Evolutionary conservation across 179 eudicot species (phyloP).

Genomic region (Beta lomatogona): DNA sequence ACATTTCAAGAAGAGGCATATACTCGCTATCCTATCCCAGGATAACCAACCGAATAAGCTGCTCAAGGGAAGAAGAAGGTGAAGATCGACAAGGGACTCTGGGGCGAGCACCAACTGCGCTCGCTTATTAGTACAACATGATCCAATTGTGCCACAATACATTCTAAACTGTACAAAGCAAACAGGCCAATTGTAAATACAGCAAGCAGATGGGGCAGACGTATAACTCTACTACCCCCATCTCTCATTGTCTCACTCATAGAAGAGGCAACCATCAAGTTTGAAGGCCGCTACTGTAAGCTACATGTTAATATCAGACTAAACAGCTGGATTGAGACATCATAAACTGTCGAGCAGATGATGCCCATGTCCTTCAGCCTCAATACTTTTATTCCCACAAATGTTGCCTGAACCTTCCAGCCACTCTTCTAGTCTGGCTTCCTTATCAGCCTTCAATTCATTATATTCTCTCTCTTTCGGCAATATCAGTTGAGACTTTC

Average conservation of each 20-base stretch:
- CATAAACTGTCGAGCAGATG: constrained; percentile 30
- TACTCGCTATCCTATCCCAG: background rate
- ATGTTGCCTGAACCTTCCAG: constrained; percentile 41
- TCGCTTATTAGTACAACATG: constrained; percentile 18
- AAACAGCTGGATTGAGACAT: constrained; percentile 3
- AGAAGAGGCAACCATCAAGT: constrained; percentile 4
- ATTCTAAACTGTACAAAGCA: constrained; percentile 19
- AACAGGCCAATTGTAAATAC: background rate
- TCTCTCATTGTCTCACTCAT: background rate
- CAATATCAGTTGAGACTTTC: constrained; percentile 25
- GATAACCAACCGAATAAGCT: background rate
- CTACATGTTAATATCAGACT: background rate
- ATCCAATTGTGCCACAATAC: background rate
- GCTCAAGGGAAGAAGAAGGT: background rate
- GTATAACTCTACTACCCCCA: background rate
- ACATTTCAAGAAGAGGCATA: too few species aligned
- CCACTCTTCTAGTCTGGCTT: constrained; percentile 86
- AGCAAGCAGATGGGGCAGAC: background rate
- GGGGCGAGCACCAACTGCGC: background rate
- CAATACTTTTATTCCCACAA: background rate
- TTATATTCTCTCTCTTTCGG: constrained; percentile 48
- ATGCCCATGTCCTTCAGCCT: constrained; percentile 12
- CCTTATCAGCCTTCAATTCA: constrained; percentile 71
- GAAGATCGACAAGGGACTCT: background rate
- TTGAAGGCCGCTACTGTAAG: background rate